These are phyloP conservation scores for Mycena galericulata DNA, from an alignment of 768 basidiomycete genomes.

Conservation along the genomic window DNA sequence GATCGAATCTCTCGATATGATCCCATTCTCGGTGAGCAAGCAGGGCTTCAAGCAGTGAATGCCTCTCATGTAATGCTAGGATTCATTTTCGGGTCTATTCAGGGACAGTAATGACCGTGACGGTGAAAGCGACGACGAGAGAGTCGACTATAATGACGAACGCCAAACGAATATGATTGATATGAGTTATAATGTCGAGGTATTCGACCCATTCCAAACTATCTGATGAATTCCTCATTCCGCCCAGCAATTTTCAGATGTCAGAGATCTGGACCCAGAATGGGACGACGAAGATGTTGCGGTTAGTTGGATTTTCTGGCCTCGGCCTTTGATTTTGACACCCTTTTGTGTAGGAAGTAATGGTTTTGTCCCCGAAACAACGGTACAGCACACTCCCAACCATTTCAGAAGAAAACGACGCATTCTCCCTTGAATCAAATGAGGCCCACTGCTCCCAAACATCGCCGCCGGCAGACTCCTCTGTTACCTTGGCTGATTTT, in stretches of 20 bases:
- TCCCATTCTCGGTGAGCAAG: slow-evolving; percentile 36
- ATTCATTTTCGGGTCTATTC: slow-evolving; percentile 40
- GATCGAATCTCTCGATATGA: slow-evolving; percentile 29
- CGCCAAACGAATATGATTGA: slow-evolving; percentile 19
- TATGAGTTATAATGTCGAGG: slow-evolving; percentile 49
- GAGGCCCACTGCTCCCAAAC: slow-evolving; percentile 22
- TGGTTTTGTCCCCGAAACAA: slow-evolving; percentile 47
- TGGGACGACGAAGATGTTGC: slow-evolving; percentile 51
- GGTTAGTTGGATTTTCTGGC: slow-evolving; percentile 28
- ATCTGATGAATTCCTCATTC: background rate
- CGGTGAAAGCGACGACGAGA: slow-evolving; percentile 17
- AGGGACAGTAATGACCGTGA: slow-evolving; percentile 19
- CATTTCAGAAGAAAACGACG: slow-evolving; percentile 29
- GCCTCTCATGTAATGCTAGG: slow-evolving; percentile 22
- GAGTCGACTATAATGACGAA: background rate
- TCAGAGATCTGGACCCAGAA: slow-evolving; percentile 42
- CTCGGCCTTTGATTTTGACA: background rate
- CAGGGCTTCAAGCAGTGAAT: background rate
- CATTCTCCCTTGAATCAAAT: slow-evolving; percentile 16
- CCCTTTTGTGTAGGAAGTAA: slow-evolving; percentile 43
- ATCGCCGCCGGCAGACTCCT: background rate
- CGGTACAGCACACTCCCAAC: slow-evolving; percentile 29
- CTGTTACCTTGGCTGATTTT: slow-evolving; percentile 30
- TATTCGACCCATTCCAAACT: slow-evolving; percentile 20
- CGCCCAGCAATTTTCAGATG: slow-evolving; percentile 41